Evolutionary conservation across 2,329 filamentous ascomycete genomes (phyloP), one percentile per base, ranked within the genome.

Genomic region (Aaosphaeria pasadenensis): DNA sequence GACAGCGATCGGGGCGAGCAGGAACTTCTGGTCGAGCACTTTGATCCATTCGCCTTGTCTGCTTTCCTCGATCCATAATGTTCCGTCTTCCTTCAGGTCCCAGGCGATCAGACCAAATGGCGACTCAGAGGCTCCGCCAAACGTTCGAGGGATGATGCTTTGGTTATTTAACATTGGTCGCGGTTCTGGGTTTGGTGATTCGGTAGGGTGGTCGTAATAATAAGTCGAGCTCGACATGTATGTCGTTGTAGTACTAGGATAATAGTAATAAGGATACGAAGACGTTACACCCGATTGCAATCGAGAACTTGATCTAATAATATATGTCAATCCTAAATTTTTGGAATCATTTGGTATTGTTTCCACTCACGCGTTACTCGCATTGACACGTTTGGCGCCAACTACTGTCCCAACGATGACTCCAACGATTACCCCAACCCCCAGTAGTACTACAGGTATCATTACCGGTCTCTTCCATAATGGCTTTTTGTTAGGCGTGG

Each of bases 1-100:
- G 33, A 52, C 42, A 7, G 44, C 31, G 6, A 54, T 30, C 2
- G 51, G 51, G 6, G 51, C 42, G 7, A 54, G 36, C 1, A 51
- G 32, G 5, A 54, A 54, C 9, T 33, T 44, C 7, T 46, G 41
- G 30, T 41, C 17, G n/a, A 9, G 28, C 29, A 51, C 49, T 4
- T 41, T 43, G 38, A 43, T 39, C 51, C 51, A 47, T 7, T 28
- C 11, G 5, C 35, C 33, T 42, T 51, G 11, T 11, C 24, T 24
- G 28, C 30, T 30, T 17, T 32, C 13, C 2, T n/a, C 31, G 5
- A 29, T 32, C 9, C 31, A 24, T 30, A 13, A 24, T 11, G 28
- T 13, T 7, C 9, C 29, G 31, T 30, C 29, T 24, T 24, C 17
- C 17, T 24, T 24, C n/a, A 43, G 31, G 24, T 43, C 42, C 42